These are phyloP conservation scores for Pyrenophora seminiperda DNA, from an alignment of 2,329 filamentous ascomycete species.

Conservation along the genomic window DNA sequence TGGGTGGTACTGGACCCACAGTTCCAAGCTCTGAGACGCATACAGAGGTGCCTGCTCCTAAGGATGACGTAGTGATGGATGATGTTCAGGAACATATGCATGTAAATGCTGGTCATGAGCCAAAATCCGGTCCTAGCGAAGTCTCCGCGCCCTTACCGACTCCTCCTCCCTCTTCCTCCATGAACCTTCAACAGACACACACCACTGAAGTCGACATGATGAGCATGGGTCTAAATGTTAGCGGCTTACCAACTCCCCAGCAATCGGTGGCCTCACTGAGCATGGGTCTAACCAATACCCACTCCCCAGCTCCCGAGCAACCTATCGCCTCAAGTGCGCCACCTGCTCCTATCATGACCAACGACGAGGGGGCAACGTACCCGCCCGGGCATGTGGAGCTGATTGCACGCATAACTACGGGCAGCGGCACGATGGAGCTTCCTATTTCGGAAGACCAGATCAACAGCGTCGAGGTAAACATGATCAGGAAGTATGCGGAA, in stretches of 20 bases:
- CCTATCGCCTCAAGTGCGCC: background rate
- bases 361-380: background rate
- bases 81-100: background rate
- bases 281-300: background rate
- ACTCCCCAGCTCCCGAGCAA: background rate
- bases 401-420: constrained; percentile 10
- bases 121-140: background rate
- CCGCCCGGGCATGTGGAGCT: constrained; percentile 9
- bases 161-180: background rate
- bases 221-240: background rate
- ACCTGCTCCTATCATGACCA: background rate
- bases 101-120: background rate
- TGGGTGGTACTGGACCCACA: background rate
- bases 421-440: constrained; percentile 6
- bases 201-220: background rate
- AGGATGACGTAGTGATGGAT: background rate
- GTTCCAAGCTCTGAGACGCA: background rate
- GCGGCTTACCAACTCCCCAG: background rate
- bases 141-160: background rate
- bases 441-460: constrained; percentile 8
- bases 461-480: constrained; percentile 5
- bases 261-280: background rate
- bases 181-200: background rate
- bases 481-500: constrained; percentile 14
- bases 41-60: too few species aligned